Evolutionary conservation across 164 flowering plant genomes (phyloP).

Genomic region (Santalum album): DNA sequence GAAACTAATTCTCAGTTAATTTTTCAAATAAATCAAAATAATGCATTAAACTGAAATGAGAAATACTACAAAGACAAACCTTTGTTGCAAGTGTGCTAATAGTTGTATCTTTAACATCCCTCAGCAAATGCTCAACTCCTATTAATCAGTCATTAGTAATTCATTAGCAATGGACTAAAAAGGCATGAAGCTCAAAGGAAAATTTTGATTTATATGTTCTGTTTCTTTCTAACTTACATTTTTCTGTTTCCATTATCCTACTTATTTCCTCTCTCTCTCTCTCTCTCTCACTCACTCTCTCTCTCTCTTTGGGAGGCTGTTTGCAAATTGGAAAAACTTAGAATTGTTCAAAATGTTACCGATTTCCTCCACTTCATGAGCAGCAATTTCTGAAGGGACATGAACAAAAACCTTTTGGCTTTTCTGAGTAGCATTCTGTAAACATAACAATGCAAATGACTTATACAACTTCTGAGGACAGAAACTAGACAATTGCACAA

Average conservation of each 20-base stretch:
- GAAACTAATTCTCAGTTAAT: too few relatives aligned
- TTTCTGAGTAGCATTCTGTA: conserved; percentile 99
- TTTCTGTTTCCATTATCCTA: too few relatives aligned
- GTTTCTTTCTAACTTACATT: too few relatives aligned
- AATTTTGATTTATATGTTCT: too few relatives aligned
- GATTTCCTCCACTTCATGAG: conserved; percentile 99
- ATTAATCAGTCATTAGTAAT: neutral
- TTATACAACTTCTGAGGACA: too few relatives aligned
- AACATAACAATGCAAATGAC: too few relatives aligned
- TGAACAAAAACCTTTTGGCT: conserved; percentile 97
- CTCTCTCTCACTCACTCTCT: too few relatives aligned
- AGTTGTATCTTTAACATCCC: conserved; percentile 98
- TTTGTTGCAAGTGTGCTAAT: conserved; percentile 97
- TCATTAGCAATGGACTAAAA: too few relatives aligned
- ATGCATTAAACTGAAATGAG: neutral
- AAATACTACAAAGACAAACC: conserved; percentile 24
- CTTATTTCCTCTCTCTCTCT: too few relatives aligned
- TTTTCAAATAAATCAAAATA: neutral
- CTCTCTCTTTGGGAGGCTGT: too few relatives aligned
- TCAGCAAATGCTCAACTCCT: conserved; percentile 98
- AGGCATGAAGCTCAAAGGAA: too few relatives aligned
- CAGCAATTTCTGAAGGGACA: conserved; percentile 97
- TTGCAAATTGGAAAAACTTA: neutral
- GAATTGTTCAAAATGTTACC: conserved; percentile 28
- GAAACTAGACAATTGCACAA: too few relatives aligned